A percentile compares a stretch with the other conserved stretches of the same genome.
Conservation (phyloP, 1,284 basidiomycete genomes). For the Boletus sp. region DNA sequence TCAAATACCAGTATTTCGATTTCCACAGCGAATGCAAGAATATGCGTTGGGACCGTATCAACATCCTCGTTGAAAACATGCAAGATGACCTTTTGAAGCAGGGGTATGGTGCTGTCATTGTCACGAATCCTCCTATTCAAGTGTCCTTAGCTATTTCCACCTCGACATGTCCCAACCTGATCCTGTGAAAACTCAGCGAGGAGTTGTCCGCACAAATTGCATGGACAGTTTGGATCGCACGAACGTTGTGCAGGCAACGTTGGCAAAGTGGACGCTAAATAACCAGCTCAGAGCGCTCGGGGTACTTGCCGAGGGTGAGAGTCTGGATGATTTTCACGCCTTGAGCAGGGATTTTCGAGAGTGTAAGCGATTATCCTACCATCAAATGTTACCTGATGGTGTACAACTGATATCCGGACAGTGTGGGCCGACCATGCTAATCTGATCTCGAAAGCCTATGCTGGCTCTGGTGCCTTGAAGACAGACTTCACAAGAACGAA, state of each 20-base stretch:
- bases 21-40: conserved; percentile 97
- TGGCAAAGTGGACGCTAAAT: conserved; percentile 84
- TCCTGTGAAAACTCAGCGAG: conserved; percentile 59
- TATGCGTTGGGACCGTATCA: conserved; percentile 95
- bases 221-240: conserved; percentile 98
- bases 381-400: conserved; percentile 1
- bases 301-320: conserved; percentile 67
- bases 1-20: conserved; percentile 96
- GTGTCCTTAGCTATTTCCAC: conserved; percentile 67
- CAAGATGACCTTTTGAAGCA: conserved; percentile 72
- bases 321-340: conserved; percentile 74
- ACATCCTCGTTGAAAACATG: conserved; percentile 77
- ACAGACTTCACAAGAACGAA: conserved; percentile 97
- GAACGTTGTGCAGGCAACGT: conserved; percentile 90
- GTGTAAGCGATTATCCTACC: conserved; percentile 51
- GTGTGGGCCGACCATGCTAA: conserved; percentile 99
- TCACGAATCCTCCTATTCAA: not conserved
- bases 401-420: conserved; percentile 33
- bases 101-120: conserved; percentile 49
- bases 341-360: conserved; percentile 87
- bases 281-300: conserved; percentile 75
- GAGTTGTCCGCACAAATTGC: conserved; percentile 81
- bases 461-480: conserved; percentile 94
- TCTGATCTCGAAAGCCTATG: conserved; percentile 87
- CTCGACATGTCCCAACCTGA: conserved; percentile 46